Evolutionary conservation across 345 rosid species (phyloP).

Genomic region (Corchorus olitorius): DNA sequence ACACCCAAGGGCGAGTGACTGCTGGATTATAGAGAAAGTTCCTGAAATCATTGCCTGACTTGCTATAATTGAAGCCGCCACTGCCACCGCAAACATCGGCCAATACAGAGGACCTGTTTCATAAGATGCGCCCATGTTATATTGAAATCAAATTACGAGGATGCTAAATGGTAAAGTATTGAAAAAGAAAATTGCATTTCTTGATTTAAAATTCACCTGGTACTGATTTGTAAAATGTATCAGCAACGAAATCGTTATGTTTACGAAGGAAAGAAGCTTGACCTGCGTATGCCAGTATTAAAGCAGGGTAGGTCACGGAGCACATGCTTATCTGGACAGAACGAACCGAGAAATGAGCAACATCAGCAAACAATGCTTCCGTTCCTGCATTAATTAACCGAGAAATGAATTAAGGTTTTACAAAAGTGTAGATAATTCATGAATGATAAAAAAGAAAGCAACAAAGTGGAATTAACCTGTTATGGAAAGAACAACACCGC

Average conservation of each 20-base stretch:
- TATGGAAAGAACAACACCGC: conserved; percentile 69
- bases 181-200: no score
- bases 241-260: conserved; percentile 31
- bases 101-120: conserved; percentile 73
- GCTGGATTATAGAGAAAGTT: conserved; percentile 62
- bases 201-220: conserved; percentile 41
- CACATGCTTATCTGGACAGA: conserved; percentile 56
- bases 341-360: conserved; percentile 77
- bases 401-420: conserved; percentile 38
- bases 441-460: background rate
- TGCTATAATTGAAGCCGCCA: conserved; percentile 74
- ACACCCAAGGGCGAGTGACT: conserved; percentile 64
- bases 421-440: no score
- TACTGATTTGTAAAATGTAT: conserved; percentile 62
- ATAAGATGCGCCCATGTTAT: no score
- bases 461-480: conserved; percentile 46
- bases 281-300: conserved; percentile 48
- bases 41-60: conserved; percentile 92
- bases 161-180: no score
- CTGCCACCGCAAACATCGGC: conserved; percentile 81
- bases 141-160: no score
- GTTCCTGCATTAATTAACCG: no score
- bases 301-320: conserved; percentile 35
- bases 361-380: conserved; percentile 90
- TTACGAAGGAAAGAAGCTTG: conserved; percentile 67